These are phyloP conservation scores for Ambispora gerdemannii DNA, from an alignment of 192 early-diverging fungal genomes.

Conservation along the genomic window DNA sequence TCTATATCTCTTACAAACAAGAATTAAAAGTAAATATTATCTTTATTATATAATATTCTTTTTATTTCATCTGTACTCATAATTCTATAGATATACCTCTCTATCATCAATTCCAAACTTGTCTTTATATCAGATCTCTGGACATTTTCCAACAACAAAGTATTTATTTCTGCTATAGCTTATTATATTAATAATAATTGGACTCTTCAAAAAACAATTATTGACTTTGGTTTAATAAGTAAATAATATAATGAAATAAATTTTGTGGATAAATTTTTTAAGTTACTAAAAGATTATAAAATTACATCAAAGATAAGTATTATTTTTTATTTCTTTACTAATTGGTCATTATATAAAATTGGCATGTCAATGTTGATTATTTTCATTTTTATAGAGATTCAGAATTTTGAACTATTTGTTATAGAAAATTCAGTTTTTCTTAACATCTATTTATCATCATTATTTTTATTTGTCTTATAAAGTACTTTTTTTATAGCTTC, in stretches of 20 bases:
- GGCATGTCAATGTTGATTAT: too few relatives aligned
- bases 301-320: not conserved
- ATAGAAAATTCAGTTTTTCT: too few relatives aligned
- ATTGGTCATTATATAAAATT: too few relatives aligned
- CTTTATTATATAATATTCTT: not conserved
- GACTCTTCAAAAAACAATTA: not conserved
- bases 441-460: not conserved
- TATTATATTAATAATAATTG: not conserved
- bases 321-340: not conserved
- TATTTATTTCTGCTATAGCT: not conserved
- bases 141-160: not conserved
- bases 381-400: too few relatives aligned
- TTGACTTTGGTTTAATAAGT: not conserved
- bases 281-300: not conserved
- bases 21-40: not conserved
- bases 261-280: not conserved
- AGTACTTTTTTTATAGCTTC: not conserved
- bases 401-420: too few relatives aligned
- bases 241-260: not conserved
- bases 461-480: not conserved
- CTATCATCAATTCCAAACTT: not conserved
- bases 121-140: not conserved
- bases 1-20: not conserved
- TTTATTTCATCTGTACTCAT: not conserved
- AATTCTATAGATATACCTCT: not conserved